Evolutionary conservation across 257 asterid species (phyloP).

Genomic region (Agastache rugosa): DNA sequence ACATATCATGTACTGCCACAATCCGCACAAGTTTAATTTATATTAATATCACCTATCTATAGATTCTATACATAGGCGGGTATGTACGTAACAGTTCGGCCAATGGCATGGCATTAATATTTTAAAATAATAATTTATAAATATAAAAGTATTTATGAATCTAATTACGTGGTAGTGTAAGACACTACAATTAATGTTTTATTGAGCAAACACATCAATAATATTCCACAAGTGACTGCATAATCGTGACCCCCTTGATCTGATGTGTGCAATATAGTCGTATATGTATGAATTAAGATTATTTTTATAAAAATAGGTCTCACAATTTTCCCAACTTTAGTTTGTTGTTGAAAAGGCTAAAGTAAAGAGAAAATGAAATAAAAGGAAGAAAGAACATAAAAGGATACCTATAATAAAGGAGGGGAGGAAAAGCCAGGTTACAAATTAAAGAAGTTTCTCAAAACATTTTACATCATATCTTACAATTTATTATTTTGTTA

Average conservation of each 20-base stretch:
- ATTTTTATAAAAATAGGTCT: background rate
- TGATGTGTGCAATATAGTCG: background rate
- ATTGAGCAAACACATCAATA: constrained; percentile 5
- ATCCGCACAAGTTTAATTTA: too few species aligned
- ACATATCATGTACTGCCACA: too few species aligned
- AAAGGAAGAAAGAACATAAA: constrained; percentile 19
- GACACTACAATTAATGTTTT: background rate
- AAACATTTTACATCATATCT: constrained; percentile 15
- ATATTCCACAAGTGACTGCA: background rate
- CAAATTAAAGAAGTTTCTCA: constrained; percentile 25
- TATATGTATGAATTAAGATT: background rate
- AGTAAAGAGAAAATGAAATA: constrained; percentile 18
- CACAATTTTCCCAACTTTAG: background rate
- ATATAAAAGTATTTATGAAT: background rate
- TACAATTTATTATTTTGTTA: background rate
- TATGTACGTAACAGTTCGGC: background rate
- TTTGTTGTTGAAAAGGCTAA: constrained; percentile 7
- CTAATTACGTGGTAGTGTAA: background rate
- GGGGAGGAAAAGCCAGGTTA: constrained; percentile 6
- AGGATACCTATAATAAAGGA: constrained; percentile 23
- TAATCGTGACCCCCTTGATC: constrained; percentile 17
- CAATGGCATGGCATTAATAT: background rate
- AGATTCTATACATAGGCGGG: too few species aligned
- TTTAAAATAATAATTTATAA: background rate
- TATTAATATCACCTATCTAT: background rate